Evolutionary conservation across 2,329 filamentous ascomycete genomes (phyloP).

Genomic region (Zelopaecilomyces penicillatus): DNA sequence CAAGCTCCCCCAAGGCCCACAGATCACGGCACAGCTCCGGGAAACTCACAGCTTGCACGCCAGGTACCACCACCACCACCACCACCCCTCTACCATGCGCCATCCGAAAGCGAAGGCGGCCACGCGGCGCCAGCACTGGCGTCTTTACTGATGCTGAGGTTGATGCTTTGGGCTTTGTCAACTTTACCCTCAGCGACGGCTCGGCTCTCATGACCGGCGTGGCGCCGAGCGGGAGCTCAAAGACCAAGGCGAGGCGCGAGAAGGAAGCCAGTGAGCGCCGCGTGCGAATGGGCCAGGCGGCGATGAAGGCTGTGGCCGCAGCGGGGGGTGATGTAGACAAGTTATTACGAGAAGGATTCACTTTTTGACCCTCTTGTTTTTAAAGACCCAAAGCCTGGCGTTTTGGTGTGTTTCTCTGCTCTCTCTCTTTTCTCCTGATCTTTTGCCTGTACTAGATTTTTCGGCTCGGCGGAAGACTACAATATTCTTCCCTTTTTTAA

Average conservation of each 20-base stretch:
- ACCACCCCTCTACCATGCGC: conserved; percentile 27
- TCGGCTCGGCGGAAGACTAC: no score
- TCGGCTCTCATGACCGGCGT: conserved; percentile 78
- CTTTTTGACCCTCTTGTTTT: conserved; percentile 22
- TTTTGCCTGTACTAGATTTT: no score
- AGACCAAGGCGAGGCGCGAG: conserved; percentile 90
- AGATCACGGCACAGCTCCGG: conserved; percentile 32
- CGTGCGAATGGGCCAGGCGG: conserved; percentile 57
- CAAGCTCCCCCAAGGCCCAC: conserved; percentile 5
- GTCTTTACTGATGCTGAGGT: conserved; percentile 16
- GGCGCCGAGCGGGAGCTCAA: conserved; percentile 80
- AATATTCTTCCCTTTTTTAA: no score
- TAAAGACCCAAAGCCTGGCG: no score
- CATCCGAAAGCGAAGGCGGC: conserved; percentile 29
- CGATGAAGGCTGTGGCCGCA: conserved; percentile 59
- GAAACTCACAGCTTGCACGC: conserved; percentile 25
- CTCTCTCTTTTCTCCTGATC: no score
- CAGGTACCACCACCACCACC: conserved; percentile 27
- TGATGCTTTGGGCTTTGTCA: conserved; percentile 61
- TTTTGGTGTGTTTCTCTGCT: no score
- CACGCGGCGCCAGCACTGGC: conserved; percentile 25
- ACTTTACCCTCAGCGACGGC: conserved; percentile 78
- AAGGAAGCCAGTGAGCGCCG: conserved; percentile 77
- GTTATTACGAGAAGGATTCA: conserved; percentile 42
- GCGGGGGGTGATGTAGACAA: conserved; percentile 59